Conservation (phyloP, 371 early-diverging fungal species). For the Mucor velutinosus region DNA sequence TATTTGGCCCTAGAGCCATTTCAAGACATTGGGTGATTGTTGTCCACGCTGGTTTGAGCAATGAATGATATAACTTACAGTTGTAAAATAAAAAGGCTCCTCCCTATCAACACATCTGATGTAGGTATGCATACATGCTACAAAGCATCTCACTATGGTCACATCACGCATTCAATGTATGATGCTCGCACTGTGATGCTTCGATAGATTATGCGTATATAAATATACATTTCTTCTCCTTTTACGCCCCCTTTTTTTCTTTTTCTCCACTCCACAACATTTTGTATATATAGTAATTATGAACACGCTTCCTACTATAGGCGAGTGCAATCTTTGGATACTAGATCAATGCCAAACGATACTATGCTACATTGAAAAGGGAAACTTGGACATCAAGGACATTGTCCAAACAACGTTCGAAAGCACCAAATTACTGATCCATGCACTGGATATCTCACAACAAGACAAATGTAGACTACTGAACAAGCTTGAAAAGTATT, state of each 20-base stretch:
- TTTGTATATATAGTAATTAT: constrained; percentile 5
- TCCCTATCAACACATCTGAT: no score
- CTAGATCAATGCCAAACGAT: constrained; percentile 16
- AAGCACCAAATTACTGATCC: constrained; percentile 7
- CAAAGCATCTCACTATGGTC: not conserved
- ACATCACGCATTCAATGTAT: not conserved
- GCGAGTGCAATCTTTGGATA: constrained; percentile 15
- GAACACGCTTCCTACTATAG: constrained; percentile 11
- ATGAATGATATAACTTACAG: no score
- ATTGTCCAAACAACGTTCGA: constrained; percentile 5
- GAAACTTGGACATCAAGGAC: constrained; percentile 5
- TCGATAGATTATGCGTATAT: not conserved
- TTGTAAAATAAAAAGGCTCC: no score
- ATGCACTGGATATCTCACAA: constrained; percentile 13
- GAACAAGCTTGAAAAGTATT: constrained; percentile 2
- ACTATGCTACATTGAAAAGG: constrained; percentile 3
- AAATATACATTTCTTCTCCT: constrained; percentile 7
- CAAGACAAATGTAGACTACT: constrained; percentile 4
- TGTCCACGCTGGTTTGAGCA: no score
- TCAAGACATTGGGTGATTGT: no score
- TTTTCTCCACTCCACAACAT: not conserved
- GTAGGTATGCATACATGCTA: no score
- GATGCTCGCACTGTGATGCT: not conserved
- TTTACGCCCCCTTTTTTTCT: not conserved
- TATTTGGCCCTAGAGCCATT: no score